Conservation (phyloP, 352 stramenopile species). For the Phytophthora lateralis region DNA sequence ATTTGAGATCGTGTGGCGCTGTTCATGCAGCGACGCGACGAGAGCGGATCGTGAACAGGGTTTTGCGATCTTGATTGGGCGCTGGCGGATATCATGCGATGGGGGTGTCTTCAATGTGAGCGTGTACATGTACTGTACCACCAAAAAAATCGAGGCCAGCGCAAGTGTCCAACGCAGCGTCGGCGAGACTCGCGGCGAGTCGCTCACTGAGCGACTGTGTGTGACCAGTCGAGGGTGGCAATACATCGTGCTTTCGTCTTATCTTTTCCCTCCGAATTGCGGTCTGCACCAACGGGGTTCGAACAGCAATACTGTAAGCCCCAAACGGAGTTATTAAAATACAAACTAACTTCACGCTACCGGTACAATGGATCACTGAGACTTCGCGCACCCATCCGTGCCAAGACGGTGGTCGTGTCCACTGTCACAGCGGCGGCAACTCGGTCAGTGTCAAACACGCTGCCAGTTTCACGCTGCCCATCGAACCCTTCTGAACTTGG, state of each 20-base stretch:
- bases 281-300: too few species aligned
- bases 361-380: too few species aligned
- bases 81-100: background rate
- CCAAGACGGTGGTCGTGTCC: background rate
- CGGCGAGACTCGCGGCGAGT: too few species aligned
- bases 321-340: too few species aligned
- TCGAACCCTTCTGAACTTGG: slow-evolving; percentile 6
- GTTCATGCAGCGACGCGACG: slow-evolving; percentile 13
- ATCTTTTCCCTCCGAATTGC: too few species aligned
- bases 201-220: too few species aligned
- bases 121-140: slow-evolving; percentile 1
- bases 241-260: too few species aligned
- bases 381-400: too few species aligned
- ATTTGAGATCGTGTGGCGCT: slow-evolving; percentile 33
- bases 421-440: background rate
- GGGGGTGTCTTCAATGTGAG: slow-evolving; percentile 3
- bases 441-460: slow-evolving; percentile 22
- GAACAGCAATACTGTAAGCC: too few species aligned
- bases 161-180: background rate
- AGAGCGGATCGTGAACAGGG: slow-evolving; percentile 16
- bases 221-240: too few species aligned
- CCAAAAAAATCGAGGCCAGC: slow-evolving; percentile 5
- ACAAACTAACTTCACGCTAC: too few species aligned
- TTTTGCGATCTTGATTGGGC: slow-evolving; percentile 19
- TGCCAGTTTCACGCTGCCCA: slow-evolving; percentile 6